Conservation (phyloP, 108 stramenopile genomes). For the Cyclotella distinguenda region DNA sequence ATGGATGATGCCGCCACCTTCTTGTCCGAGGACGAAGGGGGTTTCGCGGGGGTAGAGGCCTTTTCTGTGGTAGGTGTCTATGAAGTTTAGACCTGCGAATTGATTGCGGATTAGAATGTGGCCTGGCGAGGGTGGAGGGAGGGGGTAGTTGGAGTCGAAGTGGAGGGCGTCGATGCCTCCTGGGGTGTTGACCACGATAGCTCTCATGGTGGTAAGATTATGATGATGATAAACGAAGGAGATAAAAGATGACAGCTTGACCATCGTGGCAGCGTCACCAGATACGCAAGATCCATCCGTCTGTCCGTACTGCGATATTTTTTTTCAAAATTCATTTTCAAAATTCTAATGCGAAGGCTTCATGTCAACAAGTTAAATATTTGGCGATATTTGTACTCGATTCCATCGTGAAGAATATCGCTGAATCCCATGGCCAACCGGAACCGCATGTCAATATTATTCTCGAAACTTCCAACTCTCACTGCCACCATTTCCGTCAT, state of each 20-base stretch:
- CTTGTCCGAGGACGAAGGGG: slow-evolving; percentile 80
- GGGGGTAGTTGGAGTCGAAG: slow-evolving; percentile 48
- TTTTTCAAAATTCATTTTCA: no score
- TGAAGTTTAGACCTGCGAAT: slow-evolving; percentile 84
- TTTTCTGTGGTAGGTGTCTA: slow-evolving; percentile 80
- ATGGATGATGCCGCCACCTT: slow-evolving; percentile 77
- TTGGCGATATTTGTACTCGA: no score
- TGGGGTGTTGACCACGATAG: slow-evolving; percentile 16
- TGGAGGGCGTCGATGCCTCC: slow-evolving; percentile 26
- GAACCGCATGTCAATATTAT: no score
- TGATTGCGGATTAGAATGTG: slow-evolving; percentile 73
- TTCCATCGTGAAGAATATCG: no score
- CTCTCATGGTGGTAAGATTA: slow-evolving; percentile 13
- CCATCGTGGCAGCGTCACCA: no score
- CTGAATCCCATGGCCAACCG: no score
- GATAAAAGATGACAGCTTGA: no score
- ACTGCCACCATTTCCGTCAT: neutral
- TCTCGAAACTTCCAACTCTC: neutral
- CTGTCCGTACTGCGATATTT: no score
- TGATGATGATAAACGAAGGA: no score
- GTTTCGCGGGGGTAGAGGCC: slow-evolving; percentile 73
- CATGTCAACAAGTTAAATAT: no score
- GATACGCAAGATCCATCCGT: no score
- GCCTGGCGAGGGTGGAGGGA: slow-evolving; percentile 45
- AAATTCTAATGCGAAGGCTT: no score